phyloP scores from a whole-genome alignment of 2,329 filamentous ascomycete species.

The Lasiodiplodia sp. region DNA sequence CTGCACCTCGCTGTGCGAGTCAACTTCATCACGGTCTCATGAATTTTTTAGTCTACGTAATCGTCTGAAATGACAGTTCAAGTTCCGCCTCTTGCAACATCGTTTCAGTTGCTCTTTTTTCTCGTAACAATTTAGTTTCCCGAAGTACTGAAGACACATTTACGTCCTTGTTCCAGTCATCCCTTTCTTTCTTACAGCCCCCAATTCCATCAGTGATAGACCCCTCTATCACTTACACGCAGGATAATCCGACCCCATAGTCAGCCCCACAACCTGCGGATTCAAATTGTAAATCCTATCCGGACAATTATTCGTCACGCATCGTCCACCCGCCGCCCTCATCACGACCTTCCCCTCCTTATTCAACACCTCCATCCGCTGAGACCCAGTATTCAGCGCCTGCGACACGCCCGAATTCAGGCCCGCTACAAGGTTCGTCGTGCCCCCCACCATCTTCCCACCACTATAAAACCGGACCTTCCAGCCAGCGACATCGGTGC shows the following conservation, averaged over 20 bases:
- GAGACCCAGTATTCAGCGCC: background rate
- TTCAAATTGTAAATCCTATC: background rate
- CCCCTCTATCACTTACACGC: background rate
- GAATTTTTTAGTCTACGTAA: background rate
- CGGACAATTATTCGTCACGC: background rate
- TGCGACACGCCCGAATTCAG: background rate
- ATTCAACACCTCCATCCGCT: background rate
- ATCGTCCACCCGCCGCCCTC: background rate
- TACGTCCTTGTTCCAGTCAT: no score
- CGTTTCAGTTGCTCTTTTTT: background rate
- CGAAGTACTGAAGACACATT: background rate
- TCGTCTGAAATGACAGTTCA: background rate
- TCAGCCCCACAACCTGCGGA: slow-evolving; percentile 3
- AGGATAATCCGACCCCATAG: background rate
- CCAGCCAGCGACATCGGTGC: background rate
- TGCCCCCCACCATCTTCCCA: background rate
- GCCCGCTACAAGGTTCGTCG: background rate
- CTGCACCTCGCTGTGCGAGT: no score
- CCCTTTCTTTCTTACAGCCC: no score
- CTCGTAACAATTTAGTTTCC: background rate
- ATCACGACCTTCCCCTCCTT: background rate
- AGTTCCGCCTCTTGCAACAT: background rate
- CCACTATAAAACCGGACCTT: background rate
- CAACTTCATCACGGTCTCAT: background rate
- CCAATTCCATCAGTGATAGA: no score